Evolutionary conservation across 192 early-diverging fungal genomes (phyloP).

Genomic region (Coemansia umbellata): DNA sequence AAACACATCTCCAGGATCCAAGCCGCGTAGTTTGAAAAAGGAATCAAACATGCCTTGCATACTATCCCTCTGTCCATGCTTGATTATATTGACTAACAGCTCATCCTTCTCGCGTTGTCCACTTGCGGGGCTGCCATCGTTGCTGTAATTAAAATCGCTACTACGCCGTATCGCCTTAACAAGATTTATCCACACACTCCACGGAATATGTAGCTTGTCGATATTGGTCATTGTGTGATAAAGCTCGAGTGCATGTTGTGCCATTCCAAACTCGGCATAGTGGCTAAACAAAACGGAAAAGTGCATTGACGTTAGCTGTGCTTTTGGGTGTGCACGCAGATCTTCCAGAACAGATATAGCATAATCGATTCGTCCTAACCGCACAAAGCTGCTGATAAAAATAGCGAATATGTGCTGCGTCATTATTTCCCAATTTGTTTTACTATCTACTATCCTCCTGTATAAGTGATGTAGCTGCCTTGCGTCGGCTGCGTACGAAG

Average conservation of each 20-base stretch:
- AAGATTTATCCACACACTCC: slow-evolving; percentile 13
- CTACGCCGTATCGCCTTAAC: slow-evolving; percentile 23
- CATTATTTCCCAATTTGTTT: slow-evolving; percentile 2
- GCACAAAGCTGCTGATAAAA: slow-evolving; percentile 39
- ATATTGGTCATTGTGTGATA: slow-evolving; percentile 6
- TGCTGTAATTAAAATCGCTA: too few relatives aligned
- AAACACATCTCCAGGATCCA: slow-evolving; percentile 1
- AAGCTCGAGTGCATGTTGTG: slow-evolving; percentile 12
- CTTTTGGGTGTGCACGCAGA: slow-evolving; percentile 17
- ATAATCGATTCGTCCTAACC: slow-evolving; percentile 10
- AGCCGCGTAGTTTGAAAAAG: slow-evolving; percentile 5
- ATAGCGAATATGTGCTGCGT: slow-evolving; percentile 25
- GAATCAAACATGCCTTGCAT: slow-evolving; percentile 5
- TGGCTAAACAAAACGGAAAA: slow-evolving; percentile 8
- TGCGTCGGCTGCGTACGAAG: slow-evolving; percentile 7
- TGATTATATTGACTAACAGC: slow-evolving; percentile 1
- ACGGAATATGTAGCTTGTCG: slow-evolving; percentile 12
- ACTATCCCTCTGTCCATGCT: background rate
- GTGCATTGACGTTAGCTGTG: slow-evolving; percentile 1
- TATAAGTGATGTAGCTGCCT: slow-evolving; percentile 14
- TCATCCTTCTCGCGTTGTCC: background rate
- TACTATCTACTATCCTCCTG: slow-evolving; percentile 7
- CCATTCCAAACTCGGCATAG: slow-evolving; percentile 19
- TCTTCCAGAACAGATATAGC: slow-evolving; percentile 17
- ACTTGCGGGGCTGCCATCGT: background rate